Conservation (phyloP, 768 basidiomycete genomes). For the Phanerochaete sordida region DNA sequence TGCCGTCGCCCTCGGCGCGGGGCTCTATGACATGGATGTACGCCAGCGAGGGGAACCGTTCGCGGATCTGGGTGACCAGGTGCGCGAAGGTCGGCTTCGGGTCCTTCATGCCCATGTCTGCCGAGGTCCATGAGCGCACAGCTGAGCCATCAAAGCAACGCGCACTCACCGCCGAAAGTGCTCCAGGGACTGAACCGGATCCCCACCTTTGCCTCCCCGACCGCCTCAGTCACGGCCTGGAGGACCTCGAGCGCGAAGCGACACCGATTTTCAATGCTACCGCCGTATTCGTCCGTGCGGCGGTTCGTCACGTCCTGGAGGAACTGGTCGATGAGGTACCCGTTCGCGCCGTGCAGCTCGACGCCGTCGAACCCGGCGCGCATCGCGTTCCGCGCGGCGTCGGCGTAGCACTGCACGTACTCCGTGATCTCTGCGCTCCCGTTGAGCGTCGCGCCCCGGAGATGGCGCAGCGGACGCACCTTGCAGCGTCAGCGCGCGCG, state of each 20-base stretch:
- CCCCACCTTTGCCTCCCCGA: slow-evolving; percentile 39
- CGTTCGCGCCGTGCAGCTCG: slow-evolving; percentile 33
- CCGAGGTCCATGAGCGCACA: too few relatives aligned
- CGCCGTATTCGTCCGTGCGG: slow-evolving; percentile 48
- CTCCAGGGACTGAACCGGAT: slow-evolving; percentile 37
- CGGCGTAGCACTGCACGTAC: slow-evolving; percentile 29
- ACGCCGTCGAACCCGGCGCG: slow-evolving; percentile 46
- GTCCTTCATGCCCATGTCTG: slow-evolving; percentile 51
- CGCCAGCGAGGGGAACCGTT: slow-evolving; percentile 36
- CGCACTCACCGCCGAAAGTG: slow-evolving; percentile 28
- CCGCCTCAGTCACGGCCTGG: slow-evolving; percentile 33
- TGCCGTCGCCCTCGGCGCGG: slow-evolving; percentile 1
- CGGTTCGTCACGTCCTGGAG: slow-evolving; percentile 33
- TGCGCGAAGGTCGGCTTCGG: slow-evolving; percentile 54
- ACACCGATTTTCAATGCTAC: slow-evolving; percentile 42
- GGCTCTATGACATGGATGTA: slow-evolving; percentile 37
- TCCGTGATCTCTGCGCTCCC: slow-evolving; percentile 32
- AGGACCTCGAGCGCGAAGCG: slow-evolving; percentile 43
- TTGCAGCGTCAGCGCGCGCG: slow-evolving; percentile 22
- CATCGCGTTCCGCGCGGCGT: slow-evolving; percentile 25
- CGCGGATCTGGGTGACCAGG: slow-evolving; percentile 38
- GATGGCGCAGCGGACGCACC: too few relatives aligned
- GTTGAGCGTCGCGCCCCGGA: too few relatives aligned
- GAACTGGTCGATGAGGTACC: slow-evolving; percentile 40
- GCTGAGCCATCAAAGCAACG: too few relatives aligned